Evolutionary conservation across 805 yeast genomes (phyloP).

Genomic region (Kodamaea restingae): DNA sequence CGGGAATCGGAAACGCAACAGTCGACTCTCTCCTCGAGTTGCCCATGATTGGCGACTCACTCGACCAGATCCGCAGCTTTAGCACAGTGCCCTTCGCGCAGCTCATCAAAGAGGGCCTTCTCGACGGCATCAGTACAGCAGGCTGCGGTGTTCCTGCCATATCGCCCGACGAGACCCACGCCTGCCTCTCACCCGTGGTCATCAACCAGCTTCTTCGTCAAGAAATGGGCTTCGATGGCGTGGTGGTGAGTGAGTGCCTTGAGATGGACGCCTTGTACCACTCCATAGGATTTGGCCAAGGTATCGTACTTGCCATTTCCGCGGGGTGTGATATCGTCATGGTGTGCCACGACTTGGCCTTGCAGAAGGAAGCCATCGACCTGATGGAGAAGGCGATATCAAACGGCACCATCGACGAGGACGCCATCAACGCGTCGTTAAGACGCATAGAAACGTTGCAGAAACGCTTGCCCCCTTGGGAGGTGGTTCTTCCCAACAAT

Average conservation of each 20-base stretch:
- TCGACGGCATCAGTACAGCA: constrained; percentile 57
- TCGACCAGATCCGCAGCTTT: constrained; percentile 48
- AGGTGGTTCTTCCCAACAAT: constrained; percentile 31
- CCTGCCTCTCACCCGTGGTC: constrained; percentile 54
- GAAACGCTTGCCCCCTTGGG: constrained; percentile 42
- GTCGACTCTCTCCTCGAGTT: constrained; percentile 55
- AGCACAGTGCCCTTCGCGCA: constrained; percentile 50
- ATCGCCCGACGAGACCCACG: constrained; percentile 58
- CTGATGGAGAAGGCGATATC: constrained; percentile 34
- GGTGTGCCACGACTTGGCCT: constrained; percentile 53
- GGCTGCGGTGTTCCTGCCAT: constrained; percentile 64
- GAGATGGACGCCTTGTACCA: constrained; percentile 62
- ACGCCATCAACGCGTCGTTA: constrained; percentile 36
- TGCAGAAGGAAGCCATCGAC: constrained; percentile 55
- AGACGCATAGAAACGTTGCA: constrained; percentile 44
- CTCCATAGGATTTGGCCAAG: constrained; percentile 64
- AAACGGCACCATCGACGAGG: constrained; percentile 43
- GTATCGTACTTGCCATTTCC: constrained; percentile 55
- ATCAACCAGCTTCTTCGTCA: constrained; percentile 47
- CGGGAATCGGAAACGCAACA: constrained; percentile 61
- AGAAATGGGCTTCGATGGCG: constrained; percentile 51
- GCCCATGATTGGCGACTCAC: constrained; percentile 55
- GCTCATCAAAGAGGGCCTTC: constrained; percentile 39
- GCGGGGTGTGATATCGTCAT: constrained; percentile 64
- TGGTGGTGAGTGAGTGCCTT: constrained; percentile 56